These are phyloP conservation scores for Phytopythium kandeliae DNA, from an alignment of 352 stramenopile species.

Conservation along the genomic window DNA sequence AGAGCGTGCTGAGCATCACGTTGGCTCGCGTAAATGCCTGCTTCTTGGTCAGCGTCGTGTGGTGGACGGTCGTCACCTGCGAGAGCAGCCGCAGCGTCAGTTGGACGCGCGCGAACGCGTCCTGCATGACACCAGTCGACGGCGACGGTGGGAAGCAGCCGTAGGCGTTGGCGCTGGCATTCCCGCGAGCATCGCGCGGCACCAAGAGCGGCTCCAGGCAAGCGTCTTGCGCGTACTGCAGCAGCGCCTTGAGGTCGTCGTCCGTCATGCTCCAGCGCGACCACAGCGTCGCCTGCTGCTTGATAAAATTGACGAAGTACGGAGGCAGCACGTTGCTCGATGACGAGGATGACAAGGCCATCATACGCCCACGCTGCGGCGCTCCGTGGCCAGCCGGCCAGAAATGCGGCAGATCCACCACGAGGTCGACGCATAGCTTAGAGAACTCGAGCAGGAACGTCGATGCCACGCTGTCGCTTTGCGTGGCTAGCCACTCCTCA, in stretches of 20 bases:
- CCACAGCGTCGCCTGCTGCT: slow-evolving; percentile 68
- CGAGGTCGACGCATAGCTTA: slow-evolving; percentile 70
- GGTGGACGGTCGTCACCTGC: slow-evolving; percentile 66
- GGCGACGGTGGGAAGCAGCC: slow-evolving; percentile 33
- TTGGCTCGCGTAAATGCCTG: slow-evolving; percentile 45
- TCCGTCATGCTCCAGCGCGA: slow-evolving; percentile 65
- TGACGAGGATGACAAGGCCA: slow-evolving; percentile 12
- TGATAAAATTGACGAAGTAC: slow-evolving; percentile 87
- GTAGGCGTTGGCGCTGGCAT: not conserved
- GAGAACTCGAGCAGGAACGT: slow-evolving; percentile 68
- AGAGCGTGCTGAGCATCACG: slow-evolving; percentile 47
- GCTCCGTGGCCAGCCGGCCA: slow-evolving; percentile 13
- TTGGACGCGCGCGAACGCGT: slow-evolving; percentile 69
- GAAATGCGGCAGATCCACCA: slow-evolving; percentile 75
- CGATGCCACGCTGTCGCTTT: slow-evolving; percentile 52
- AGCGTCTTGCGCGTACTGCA: slow-evolving; percentile 51
- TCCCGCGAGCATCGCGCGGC: slow-evolving; percentile 6
- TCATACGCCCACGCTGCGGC: slow-evolving; percentile 20
- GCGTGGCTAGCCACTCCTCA: slow-evolving; percentile 52
- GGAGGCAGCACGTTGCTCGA: slow-evolving; percentile 69
- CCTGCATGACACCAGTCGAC: slow-evolving; percentile 60
- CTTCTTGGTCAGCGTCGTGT: slow-evolving; percentile 34
- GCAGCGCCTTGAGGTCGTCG: slow-evolving; percentile 45
- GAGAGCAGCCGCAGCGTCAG: slow-evolving; percentile 50
- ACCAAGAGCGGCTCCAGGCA: slow-evolving; percentile 47